phyloP scores from a whole-genome alignment of 1,284 basidiomycete genomes.

The Sphagnurus paluster region DNA sequence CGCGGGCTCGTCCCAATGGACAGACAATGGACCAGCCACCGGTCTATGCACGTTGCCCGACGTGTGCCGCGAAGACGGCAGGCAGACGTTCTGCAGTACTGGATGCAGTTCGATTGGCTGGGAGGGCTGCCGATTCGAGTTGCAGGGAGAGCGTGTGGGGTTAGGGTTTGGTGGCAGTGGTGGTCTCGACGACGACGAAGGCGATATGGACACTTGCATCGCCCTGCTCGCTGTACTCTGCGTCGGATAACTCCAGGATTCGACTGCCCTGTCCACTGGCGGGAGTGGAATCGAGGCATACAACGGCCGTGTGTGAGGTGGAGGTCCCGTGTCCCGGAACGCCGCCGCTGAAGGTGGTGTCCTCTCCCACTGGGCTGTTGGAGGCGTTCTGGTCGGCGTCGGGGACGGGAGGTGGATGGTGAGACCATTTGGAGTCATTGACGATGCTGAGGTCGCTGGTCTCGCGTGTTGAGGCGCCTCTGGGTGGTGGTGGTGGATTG shows the following conservation, averaged over 20 bases:
- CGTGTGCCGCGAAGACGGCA: neutral
- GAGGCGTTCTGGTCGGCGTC: no score
- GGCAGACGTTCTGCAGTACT: slow-evolving; percentile 1
- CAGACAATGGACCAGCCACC: neutral
- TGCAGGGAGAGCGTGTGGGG: neutral
- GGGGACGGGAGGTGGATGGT: no score
- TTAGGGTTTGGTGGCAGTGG: neutral
- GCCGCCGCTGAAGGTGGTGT: no score
- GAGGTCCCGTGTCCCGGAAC: neutral
- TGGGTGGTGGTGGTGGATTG: no score
- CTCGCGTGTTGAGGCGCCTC: no score
- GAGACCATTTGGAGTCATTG: no score
- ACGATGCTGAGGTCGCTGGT: no score
- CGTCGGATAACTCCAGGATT: neutral
- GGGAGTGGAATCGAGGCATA: no score
- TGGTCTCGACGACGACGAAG: neutral
- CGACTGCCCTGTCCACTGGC: neutral
- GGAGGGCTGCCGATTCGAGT: neutral
- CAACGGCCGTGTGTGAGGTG: no score
- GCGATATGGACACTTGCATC: no score
- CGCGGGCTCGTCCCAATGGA: neutral
- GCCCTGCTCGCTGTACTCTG: no score
- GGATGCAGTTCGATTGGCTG: slow-evolving; percentile 3
- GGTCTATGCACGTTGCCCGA: neutral
- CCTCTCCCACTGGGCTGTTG: no score